phyloP scores from a whole-genome alignment of 768 basidiomycete species.

The Cystofilobasidium capitatum region DNA sequence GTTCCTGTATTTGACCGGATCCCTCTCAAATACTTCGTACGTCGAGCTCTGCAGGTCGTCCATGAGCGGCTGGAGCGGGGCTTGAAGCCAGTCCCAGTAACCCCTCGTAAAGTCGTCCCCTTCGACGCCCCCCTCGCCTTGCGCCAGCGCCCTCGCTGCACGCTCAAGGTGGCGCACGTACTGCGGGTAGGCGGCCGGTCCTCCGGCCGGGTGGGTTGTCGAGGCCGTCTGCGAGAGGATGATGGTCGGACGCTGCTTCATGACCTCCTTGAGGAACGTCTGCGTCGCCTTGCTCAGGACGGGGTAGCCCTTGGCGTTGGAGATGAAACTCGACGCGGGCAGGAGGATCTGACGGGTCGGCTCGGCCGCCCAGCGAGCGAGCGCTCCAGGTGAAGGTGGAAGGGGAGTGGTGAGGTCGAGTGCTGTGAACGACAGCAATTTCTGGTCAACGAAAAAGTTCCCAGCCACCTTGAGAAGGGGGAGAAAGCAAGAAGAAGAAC shows the following conservation, averaged over 20 bases:
- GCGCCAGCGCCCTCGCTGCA: conserved; percentile 26
- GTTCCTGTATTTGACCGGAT: conserved; percentile 88
- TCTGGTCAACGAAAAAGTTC: not conserved
- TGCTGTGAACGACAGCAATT: conserved; percentile 46
- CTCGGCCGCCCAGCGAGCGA: conserved; percentile 86
- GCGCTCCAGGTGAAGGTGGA: conserved; percentile 62
- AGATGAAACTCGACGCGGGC: conserved; percentile 82
- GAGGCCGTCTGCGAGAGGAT: conserved; percentile 63
- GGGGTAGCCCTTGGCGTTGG: conserved; percentile 92
- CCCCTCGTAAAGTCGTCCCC: conserved; percentile 75
- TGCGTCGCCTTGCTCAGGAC: conserved; percentile 91
- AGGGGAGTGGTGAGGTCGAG: conserved; percentile 84
- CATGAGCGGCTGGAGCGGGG: conserved; percentile 93
- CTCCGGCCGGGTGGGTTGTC: conserved; percentile 65
- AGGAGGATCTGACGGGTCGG: conserved; percentile 80
- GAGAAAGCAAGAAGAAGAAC: conserved; percentile 19
- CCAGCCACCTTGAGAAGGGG: conserved; percentile 28
- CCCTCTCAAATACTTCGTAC: conserved; percentile 95
- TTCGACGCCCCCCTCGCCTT: not conserved
- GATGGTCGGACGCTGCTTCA: conserved; percentile 81
- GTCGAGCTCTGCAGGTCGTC: conserved; percentile 91
- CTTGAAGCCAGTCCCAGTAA: conserved; percentile 91
- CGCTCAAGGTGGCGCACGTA: conserved; percentile 47
- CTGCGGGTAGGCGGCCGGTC: conserved; percentile 77
- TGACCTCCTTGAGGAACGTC: conserved; percentile 75